Percentiles rank a stretch among this genome's conserved stretches.
Evolutionary conservation across 352 stramenopile species (phyloP).

Genomic region (Thalassiosira livingstoniorum): DNA sequence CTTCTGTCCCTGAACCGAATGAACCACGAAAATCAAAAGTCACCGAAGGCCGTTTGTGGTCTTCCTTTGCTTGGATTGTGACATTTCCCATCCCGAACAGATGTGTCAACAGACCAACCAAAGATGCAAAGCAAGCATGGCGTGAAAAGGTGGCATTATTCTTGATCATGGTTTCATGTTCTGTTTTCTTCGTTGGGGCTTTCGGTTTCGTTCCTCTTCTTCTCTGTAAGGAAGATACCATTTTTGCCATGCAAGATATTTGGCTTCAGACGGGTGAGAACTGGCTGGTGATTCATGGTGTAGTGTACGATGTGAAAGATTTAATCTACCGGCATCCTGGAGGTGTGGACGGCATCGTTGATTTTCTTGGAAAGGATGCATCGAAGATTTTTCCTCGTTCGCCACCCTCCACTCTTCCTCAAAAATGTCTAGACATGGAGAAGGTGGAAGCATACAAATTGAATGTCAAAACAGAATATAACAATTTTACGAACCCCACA

Average conservation of each 20-base stretch:
- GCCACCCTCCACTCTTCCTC: conserved; percentile 54
- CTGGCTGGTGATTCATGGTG: conserved; percentile 66
- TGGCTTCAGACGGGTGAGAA: conserved; percentile 62
- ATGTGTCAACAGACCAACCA: conserved; percentile 60
- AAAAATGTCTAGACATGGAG: conserved; percentile 69
- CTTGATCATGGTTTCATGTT: conserved; percentile 66
- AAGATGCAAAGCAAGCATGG: conserved; percentile 75
- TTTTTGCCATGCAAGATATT: conserved; percentile 67
- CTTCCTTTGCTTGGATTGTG: conserved; percentile 61
- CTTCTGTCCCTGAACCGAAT: conserved; percentile 46
- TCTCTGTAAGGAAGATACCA: conserved; percentile 61
- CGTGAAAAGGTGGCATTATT: conserved; percentile 74
- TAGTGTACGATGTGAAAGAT: conserved; percentile 72
- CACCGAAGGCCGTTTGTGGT: conserved; percentile 59
- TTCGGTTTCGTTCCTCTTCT: conserved; percentile 69
- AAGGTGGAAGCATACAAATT: conserved; percentile 55
- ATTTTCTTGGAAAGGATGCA: conserved; percentile 66
- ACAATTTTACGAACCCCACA: conserved; percentile 64
- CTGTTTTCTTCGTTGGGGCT: conserved; percentile 63
- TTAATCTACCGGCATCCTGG: conserved; percentile 65
- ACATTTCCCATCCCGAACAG: conserved; percentile 71
- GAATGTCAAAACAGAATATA: conserved; percentile 42
- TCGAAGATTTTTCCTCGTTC: conserved; percentile 68
- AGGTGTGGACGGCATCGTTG: conserved; percentile 59
- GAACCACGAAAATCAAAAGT: background rate